These are phyloP conservation scores for Helichrysum umbraculigerum DNA, from an alignment of 129 eudicot species.

Conservation along the genomic window DNA sequence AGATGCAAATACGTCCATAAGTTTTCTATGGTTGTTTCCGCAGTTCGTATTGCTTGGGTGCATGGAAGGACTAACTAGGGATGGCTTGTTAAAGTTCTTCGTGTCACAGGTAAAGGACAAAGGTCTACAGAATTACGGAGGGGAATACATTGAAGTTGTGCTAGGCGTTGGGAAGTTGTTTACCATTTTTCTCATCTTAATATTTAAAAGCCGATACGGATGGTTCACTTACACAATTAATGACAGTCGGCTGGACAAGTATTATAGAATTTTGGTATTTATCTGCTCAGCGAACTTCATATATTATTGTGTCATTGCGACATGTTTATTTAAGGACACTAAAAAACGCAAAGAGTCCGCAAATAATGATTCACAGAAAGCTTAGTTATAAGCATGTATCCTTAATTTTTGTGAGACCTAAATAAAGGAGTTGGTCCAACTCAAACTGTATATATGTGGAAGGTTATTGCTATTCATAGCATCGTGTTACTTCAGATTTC, in stretches of 20 bases:
- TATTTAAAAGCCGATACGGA: not conserved
- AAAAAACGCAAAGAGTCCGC: no score
- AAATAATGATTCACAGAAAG: no score
- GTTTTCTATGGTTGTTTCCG: conserved; percentile 27
- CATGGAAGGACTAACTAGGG: conserved; percentile 11
- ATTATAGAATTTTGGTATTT: not conserved
- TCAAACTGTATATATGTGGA: no score
- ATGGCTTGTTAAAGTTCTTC: not conserved
- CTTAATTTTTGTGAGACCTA: no score
- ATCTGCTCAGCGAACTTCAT: not conserved
- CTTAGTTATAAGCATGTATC: no score
- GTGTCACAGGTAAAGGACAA: not conserved
- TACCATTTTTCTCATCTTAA: not conserved
- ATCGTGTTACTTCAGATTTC: no score
- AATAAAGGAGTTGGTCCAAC: no score
- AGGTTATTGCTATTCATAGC: no score
- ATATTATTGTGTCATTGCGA: not conserved
- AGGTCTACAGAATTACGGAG: not conserved
- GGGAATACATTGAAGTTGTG: conserved; percentile 9
- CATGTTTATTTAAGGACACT: not conserved
- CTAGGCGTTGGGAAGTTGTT: not conserved
- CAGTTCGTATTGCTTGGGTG: conserved; percentile 12
- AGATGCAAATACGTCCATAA: not conserved
- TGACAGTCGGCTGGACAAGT: conserved; percentile 6
- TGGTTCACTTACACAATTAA: not conserved